Evolutionary conservation across 2,329 filamentous ascomycete genomes (phyloP).

Genomic region (Alternaria sp.): DNA sequence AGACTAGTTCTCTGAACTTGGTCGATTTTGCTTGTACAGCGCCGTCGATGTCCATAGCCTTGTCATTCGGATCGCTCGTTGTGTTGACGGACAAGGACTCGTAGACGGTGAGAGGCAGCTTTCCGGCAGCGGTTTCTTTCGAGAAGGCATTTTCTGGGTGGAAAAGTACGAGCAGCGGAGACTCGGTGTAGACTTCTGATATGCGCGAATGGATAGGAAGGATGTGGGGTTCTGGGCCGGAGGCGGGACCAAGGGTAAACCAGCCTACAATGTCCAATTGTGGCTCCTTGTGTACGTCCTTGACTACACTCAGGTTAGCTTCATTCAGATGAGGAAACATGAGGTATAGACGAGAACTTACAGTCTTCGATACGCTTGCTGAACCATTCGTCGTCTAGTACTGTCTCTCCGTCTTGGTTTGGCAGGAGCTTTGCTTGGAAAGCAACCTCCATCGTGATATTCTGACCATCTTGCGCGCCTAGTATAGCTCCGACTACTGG

Average conservation of each 20-base stretch:
- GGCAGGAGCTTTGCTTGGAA: constrained; percentile 74
- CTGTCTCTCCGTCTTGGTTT: constrained; percentile 60
- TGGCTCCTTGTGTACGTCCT: constrained; percentile 83
- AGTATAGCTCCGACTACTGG: constrained; percentile 87
- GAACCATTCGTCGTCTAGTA: constrained; percentile 76
- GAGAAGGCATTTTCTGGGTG: constrained; percentile 68
- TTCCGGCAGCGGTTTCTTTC: constrained; percentile 69
- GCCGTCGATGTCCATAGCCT: constrained; percentile 68
- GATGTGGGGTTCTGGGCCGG: constrained; percentile 71
- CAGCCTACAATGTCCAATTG: constrained; percentile 84
- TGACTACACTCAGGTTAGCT: constrained; percentile 64
- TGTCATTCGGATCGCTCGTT: constrained; percentile 42
- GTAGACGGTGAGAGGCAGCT: constrained; percentile 88
- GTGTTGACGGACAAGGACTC: constrained; percentile 67
- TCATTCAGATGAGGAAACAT: background rate
- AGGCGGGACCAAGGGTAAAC: constrained; percentile 79
- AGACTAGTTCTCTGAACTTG: constrained; percentile 82
- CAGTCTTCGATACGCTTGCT: constrained; percentile 80
- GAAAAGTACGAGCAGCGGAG: constrained; percentile 85
- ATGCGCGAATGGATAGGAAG: constrained; percentile 81
- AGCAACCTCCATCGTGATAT: constrained; percentile 90
- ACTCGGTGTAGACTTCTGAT: constrained; percentile 78
- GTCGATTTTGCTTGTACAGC: constrained; percentile 58
- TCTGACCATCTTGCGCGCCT: constrained; percentile 87
- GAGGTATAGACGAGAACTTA: constrained; percentile 54